These are phyloP conservation scores for Lenwebbia sp. DNA, from an alignment of 345 rosid genomes.

Conservation along the genomic window DNA sequence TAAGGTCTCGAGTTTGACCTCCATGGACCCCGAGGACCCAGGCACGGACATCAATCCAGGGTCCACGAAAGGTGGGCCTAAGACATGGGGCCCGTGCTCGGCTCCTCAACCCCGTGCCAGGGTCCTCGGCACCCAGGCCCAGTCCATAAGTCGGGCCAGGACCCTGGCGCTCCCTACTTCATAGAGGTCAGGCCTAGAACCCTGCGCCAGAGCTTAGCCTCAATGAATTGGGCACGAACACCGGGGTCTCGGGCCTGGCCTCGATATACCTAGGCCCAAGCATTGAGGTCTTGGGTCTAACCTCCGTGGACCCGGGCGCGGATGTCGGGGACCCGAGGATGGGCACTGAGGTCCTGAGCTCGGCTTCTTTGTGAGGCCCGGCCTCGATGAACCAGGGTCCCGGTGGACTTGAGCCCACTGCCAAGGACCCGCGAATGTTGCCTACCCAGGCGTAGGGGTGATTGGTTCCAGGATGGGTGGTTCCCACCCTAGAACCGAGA, in stretches of 20 bases:
- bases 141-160: fast-evolving
- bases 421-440: not conserved
- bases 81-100: no score
- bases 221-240: not conserved
- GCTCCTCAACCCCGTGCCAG: no score
- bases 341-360: not conserved
- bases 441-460: not conserved
- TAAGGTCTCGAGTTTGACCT: not conserved
- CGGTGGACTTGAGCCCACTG: not conserved
- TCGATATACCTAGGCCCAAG: not conserved
- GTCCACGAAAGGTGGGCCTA: no score
- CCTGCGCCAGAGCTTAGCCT: fast-evolving
- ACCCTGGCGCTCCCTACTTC: not conserved
- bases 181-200: not conserved
- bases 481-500: no score
- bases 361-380: not conserved
- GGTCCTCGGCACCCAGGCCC: fast-evolving
- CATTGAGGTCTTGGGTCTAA: not conserved
- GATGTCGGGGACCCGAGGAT: not conserved
- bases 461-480: no score
- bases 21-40: not conserved
- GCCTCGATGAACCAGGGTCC: not conserved
- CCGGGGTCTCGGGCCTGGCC: not conserved
- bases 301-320: not conserved
- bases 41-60: fast-evolving